Evolutionary conservation across 1,139 yeast genomes (phyloP).

Genomic region (Lodderomyces orthopsilosis): DNA sequence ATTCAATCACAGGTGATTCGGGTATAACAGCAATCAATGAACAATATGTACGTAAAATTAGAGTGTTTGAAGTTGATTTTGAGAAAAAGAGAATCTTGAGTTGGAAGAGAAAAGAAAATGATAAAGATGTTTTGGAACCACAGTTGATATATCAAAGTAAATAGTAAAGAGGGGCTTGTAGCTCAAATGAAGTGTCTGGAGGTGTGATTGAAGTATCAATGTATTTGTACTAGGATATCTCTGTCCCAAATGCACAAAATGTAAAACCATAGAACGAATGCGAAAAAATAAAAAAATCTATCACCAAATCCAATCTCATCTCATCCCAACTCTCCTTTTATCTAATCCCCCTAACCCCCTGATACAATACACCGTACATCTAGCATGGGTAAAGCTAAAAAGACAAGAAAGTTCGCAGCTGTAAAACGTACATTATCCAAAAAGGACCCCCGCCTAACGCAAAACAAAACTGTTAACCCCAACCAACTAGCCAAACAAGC

Average conservation of each 20-base stretch:
- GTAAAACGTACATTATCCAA: conserved; percentile 77
- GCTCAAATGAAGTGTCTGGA: no score
- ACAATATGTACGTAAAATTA: conserved; percentile 29
- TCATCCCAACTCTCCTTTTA: conserved; percentile 3
- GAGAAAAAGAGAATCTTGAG: conserved; percentile 26
- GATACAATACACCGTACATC: no score
- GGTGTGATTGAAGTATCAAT: no score
- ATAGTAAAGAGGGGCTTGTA: neutral
- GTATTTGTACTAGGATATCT: no score
- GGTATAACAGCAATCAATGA: conserved; percentile 27
- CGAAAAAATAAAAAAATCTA: neutral
- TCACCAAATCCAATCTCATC: neutral
- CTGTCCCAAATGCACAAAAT: no score
- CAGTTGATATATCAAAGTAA: conserved; percentile 26
- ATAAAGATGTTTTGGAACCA: conserved; percentile 30
- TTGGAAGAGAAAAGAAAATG: conserved; percentile 39
- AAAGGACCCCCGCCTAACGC: conserved; percentile 63
- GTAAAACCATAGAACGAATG: neutral
- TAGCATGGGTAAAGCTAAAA: conserved; percentile 88
- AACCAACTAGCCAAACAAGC: conserved; percentile 20
- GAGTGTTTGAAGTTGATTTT: conserved; percentile 37
- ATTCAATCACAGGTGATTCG: conserved; percentile 39
- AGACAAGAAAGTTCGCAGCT: conserved; percentile 93
- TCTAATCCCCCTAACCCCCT: no score
- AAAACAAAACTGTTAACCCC: conserved; percentile 19